Percentiles rank a stretch among this genome's conserved stretches.
Conservation (phyloP, 2,329 filamentous ascomycete species). For the Xylaria multiplex region DNA sequence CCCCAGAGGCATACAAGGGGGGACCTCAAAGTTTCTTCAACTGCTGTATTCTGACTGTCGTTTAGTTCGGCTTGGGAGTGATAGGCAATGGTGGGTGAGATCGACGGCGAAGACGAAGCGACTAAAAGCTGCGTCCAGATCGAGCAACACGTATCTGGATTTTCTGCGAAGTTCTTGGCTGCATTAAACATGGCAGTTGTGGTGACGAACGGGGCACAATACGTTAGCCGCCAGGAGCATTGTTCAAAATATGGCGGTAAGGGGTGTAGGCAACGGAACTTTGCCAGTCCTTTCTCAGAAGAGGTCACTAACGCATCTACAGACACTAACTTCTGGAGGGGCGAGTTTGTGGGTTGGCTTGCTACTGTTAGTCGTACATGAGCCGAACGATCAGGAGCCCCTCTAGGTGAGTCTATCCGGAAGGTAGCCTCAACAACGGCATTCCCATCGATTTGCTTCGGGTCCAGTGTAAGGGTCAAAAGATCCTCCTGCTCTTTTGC, state of each 20-base stretch:
- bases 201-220: slow-evolving; percentile 22
- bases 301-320: slow-evolving; percentile 17
- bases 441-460: slow-evolving; percentile 6
- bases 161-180: slow-evolving; percentile 13
- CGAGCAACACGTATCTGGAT: slow-evolving; percentile 13
- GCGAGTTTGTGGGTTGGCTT: slow-evolving; percentile 13
- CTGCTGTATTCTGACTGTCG: slow-evolving; percentile 21
- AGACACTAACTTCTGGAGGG: slow-evolving; percentile 8
- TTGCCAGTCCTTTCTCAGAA: slow-evolving; percentile 26
- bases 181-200: slow-evolving; percentile 12
- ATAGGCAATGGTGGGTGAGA: background rate
- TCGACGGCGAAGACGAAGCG: background rate
- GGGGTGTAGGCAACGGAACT: slow-evolving; percentile 21
- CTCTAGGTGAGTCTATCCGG: slow-evolving; percentile 20
- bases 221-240: slow-evolving; percentile 24
- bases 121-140: slow-evolving; percentile 24
- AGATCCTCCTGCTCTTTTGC: slow-evolving; percentile 21
- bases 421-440: slow-evolving; percentile 19
- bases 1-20: slow-evolving; percentile 27
- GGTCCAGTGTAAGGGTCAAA: slow-evolving; percentile 7
- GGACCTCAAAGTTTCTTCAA: slow-evolving; percentile 18
- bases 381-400: slow-evolving; percentile 16
- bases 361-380: slow-evolving; percentile 23
- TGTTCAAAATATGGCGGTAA: slow-evolving; percentile 25
- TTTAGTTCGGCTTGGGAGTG: slow-evolving; percentile 10